These are phyloP conservation scores for Blastobotrys terrestris DNA, from an alignment of 805 yeast species.

Conservation along the genomic window DNA sequence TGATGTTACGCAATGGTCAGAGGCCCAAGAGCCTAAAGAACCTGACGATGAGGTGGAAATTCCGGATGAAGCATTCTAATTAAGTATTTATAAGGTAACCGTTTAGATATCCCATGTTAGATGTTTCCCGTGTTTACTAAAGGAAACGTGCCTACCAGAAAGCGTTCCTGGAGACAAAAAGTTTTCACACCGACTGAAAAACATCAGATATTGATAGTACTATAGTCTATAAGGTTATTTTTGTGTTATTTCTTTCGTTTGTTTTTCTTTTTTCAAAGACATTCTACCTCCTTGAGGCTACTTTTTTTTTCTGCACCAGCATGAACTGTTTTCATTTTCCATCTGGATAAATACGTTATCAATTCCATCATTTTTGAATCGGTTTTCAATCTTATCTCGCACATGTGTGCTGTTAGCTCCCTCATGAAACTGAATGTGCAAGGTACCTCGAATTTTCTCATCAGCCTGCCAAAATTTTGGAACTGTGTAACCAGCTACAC, in stretches of 20 bases:
- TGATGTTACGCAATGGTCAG: slow-evolving; percentile 97
- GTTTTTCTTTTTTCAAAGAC: not conserved
- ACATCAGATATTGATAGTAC: too few species aligned
- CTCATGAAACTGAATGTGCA: slow-evolving; percentile 66
- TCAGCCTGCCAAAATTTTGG: slow-evolving; percentile 87
- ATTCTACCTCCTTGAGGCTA: not conserved
- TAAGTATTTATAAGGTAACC: not conserved
- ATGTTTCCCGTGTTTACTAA: too few species aligned
- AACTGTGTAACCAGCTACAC: slow-evolving; percentile 76
- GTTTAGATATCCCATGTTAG: too few species aligned
- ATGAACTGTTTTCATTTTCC: slow-evolving; percentile 54
- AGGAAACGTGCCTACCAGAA: too few species aligned
- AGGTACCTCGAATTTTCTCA: slow-evolving; percentile 56
- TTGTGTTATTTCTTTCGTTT: not conserved
- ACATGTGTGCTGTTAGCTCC: slow-evolving; percentile 62
- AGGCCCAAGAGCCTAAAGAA: slow-evolving; percentile 93
- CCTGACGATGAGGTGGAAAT: slow-evolving; percentile 63
- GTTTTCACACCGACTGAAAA: too few species aligned
- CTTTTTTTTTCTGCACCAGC: slow-evolving; percentile 54
- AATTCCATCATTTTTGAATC: slow-evolving; percentile 45
- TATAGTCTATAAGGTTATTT: not conserved
- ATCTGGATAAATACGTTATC: slow-evolving; percentile 59
- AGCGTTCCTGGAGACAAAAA: too few species aligned
- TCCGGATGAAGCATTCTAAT: not conserved
- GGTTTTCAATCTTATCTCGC: slow-evolving; percentile 51